These are phyloP conservation scores for Smallanthus sonchifolius DNA, from an alignment of 129 eudicot species.

Conservation along the genomic window DNA sequence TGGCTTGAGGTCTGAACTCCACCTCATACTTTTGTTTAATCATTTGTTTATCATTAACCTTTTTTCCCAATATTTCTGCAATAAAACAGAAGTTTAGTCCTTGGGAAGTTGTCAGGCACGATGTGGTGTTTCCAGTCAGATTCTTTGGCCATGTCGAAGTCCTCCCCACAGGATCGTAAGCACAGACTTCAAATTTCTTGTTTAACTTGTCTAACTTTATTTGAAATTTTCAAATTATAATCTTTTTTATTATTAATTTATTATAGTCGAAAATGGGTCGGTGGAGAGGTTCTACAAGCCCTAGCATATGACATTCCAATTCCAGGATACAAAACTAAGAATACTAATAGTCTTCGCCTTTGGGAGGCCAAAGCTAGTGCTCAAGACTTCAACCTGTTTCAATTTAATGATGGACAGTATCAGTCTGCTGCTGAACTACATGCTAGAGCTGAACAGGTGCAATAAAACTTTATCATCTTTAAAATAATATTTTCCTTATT, in stretches of 20 bases:
- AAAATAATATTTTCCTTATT: not conserved
- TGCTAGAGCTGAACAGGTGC: constrained; percentile 93
- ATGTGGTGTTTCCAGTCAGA: constrained; percentile 83
- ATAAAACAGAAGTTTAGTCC: constrained; percentile 93
- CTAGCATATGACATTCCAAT: constrained; percentile 96
- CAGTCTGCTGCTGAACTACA: constrained; percentile 86
- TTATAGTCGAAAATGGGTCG: constrained; percentile 88
- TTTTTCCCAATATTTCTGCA: not conserved
- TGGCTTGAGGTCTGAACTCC: constrained; percentile 87
- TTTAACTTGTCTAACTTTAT: not conserved
- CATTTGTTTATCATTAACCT: not conserved
- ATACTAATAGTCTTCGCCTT: constrained; percentile 95
- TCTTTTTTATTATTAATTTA: not conserved
- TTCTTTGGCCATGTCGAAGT: constrained; percentile 96
- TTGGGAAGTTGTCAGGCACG: constrained; percentile 96
- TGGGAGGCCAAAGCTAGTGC: constrained; percentile 99
- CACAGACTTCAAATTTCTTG: constrained; percentile 10
- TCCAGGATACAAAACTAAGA: constrained; percentile 98
- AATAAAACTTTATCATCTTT: not conserved
- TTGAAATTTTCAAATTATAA: not conserved
- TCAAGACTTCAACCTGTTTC: constrained; percentile 75
- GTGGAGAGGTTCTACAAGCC: constrained; percentile 93
- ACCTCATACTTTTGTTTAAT: not conserved
- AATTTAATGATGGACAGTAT: constrained; percentile 91
- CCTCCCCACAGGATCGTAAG: constrained; percentile 90